These are phyloP conservation scores for Stemphylium lycopersici DNA, from an alignment of 2,329 filamentous ascomycete genomes.

Conservation along the genomic window DNA sequence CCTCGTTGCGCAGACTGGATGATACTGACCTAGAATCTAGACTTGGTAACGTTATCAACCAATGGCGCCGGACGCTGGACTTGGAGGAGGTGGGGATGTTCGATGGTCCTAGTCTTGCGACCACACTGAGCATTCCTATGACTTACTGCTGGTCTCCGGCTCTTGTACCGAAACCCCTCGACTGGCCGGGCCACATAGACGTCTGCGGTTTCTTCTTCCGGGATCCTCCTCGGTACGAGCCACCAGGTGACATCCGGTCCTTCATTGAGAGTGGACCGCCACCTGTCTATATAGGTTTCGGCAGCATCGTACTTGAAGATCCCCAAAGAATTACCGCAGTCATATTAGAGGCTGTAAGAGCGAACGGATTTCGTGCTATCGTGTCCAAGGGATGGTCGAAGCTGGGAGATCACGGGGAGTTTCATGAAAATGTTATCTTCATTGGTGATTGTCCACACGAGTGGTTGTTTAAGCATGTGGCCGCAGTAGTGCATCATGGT, in stretches of 20 bases:
- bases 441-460: slow-evolving; percentile 81
- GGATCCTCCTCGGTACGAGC: slow-evolving; percentile 50
- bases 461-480: slow-evolving; percentile 81
- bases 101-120: too few relatives aligned
- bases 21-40: too few relatives aligned
- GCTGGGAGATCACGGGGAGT: neutral
- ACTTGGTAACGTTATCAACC: too few relatives aligned
- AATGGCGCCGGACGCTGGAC: too few relatives aligned
- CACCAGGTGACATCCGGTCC: slow-evolving; percentile 45
- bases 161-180: too few relatives aligned
- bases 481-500: slow-evolving; percentile 83
- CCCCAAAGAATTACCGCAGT: slow-evolving; percentile 52
- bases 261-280: slow-evolving; percentile 58
- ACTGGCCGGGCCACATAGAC: too few relatives aligned
- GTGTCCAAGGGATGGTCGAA: slow-evolving; percentile 55
- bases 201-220: too few relatives aligned
- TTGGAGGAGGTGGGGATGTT: too few relatives aligned
- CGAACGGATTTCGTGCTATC: slow-evolving; percentile 52
- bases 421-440: slow-evolving; percentile 52
- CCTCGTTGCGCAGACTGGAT: too few relatives aligned
- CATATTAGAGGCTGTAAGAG: slow-evolving; percentile 55
- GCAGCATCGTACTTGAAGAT: slow-evolving; percentile 62
- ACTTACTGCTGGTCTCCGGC: too few relatives aligned
- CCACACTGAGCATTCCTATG: too few relatives aligned
- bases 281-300: slow-evolving; percentile 64